Evolutionary conservation across 1,284 basidiomycete genomes (phyloP), one percentile per base, ranked within the genome.

Genomic region (Inonotus hispidus): DNA sequence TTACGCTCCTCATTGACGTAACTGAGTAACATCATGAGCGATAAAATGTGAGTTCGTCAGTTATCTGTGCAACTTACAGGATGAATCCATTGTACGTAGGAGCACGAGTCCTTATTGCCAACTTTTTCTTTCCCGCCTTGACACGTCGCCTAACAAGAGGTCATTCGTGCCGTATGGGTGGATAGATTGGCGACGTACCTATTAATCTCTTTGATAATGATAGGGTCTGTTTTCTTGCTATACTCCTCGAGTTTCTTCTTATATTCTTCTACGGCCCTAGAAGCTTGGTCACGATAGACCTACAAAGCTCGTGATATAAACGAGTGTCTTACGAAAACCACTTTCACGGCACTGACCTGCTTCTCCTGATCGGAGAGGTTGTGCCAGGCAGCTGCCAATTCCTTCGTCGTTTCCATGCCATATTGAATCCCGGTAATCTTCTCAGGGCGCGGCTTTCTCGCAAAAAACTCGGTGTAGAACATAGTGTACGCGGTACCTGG

Each of bases 331-430:
- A 29, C 50, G 16, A 13, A 19, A 19, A 43, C 29, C 13, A 59
- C 37, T 37, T 32, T 25, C 7, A 19, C 27, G 5, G 7, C 3
- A 57, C 60, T 19, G 27, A 69, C 68, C 62, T 68, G 58, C 63
- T 67, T 70, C 58, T 65, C 66, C n/a, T 59, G 61, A 1, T 68
- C 69, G 23, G 60, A 57, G 23, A 71, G 45, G 2, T 43, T 14
- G 14, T 56, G 47, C 68, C 69, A 68, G 7, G 19, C 52, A 16
- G 19, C 35, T 8, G 13, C 43, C 3, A 56, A 55, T 23, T 52
- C 60, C 27, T 38, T 58, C 27, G 19, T 11, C 19, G 37, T 14
- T 53, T 56, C 39, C 10, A 10, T 0, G 19, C 35, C 19, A 29
- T 27, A 13, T 27, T 47, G 41, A 37, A 19, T 27, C 11, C 52